Conservation (phyloP, 768 basidiomycete genomes). For the Suillus weaverae region DNA sequence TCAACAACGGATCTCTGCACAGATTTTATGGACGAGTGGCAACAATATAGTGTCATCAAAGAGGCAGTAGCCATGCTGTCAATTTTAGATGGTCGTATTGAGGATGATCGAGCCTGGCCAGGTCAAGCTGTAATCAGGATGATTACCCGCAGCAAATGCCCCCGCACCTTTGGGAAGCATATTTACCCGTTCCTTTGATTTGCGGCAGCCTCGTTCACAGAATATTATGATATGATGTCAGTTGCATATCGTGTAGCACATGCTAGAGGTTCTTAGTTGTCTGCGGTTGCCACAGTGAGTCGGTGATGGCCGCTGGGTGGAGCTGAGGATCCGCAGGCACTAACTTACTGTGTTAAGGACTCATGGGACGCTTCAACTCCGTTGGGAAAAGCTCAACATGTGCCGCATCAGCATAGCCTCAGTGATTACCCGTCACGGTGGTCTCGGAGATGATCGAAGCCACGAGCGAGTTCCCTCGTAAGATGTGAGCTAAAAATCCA, state of each 20-base stretch:
- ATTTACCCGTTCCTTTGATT: background rate
- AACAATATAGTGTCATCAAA: background rate
- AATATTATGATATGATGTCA: background rate
- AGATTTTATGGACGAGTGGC: background rate
- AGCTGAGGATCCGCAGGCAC: conserved; percentile 1
- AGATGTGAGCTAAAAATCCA: background rate
- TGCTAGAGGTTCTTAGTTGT: background rate
- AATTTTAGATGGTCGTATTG: background rate
- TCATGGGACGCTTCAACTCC: background rate
- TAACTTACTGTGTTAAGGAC: background rate
- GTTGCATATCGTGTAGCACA: background rate
- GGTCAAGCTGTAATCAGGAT: background rate
- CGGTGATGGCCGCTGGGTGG: background rate
- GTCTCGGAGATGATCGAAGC: background rate
- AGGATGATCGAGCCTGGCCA: background rate
- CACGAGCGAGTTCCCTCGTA: background rate
- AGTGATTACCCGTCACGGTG: background rate
- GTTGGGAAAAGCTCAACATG: background rate
- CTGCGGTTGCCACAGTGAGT: conserved; percentile 1
- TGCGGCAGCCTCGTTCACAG: background rate
- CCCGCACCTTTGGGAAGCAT: background rate
- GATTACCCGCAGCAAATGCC: background rate
- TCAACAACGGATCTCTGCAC: background rate
- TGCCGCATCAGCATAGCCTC: background rate
- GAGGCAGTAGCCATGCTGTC: background rate